phyloP scores from a whole-genome alignment of 2,329 filamentous ascomycete species.

The Phaeosphaeria sp. region DNA sequence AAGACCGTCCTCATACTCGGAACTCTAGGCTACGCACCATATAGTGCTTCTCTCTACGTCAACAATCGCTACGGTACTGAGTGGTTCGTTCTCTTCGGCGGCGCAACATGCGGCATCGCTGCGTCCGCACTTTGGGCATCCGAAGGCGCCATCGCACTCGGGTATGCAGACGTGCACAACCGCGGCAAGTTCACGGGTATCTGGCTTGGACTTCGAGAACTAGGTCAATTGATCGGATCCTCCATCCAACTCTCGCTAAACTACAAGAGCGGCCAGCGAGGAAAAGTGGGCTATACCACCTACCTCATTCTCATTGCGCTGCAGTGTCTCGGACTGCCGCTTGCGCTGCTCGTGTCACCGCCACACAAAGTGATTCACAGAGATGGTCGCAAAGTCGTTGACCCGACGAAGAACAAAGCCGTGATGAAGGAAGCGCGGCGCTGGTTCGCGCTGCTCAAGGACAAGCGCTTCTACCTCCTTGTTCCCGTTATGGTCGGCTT shows the following conservation, averaged over 20 bases:
- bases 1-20: slow-evolving; percentile 40
- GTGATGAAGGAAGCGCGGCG: slow-evolving; percentile 48
- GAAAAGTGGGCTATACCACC: slow-evolving; percentile 56
- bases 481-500: slow-evolving; percentile 59
- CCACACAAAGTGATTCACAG: slow-evolving; percentile 55
- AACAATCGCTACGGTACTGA: slow-evolving; percentile 42
- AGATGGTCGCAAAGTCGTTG: slow-evolving; percentile 45
- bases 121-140: slow-evolving; percentile 51
- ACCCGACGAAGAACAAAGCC: slow-evolving; percentile 48
- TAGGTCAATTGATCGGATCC: slow-evolving; percentile 61
- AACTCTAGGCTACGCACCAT: slow-evolving; percentile 39
- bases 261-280: slow-evolving; percentile 49
- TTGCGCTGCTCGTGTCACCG: slow-evolving; percentile 54
- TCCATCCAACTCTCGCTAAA: slow-evolving; percentile 61
- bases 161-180: slow-evolving; percentile 56
- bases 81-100: slow-evolving; percentile 45
- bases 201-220: slow-evolving; percentile 61
- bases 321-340: slow-evolving; percentile 55
- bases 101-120: slow-evolving; percentile 42
- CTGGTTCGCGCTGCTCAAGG: slow-evolving; percentile 49
- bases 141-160: slow-evolving; percentile 52
- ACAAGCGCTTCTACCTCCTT: slow-evolving; percentile 56
- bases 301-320: slow-evolving; percentile 51
- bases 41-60: slow-evolving; percentile 32
- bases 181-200: slow-evolving; percentile 57